Evolutionary conservation across 306 rosid genomes (phyloP).

Genomic region (Senna siamea): DNA sequence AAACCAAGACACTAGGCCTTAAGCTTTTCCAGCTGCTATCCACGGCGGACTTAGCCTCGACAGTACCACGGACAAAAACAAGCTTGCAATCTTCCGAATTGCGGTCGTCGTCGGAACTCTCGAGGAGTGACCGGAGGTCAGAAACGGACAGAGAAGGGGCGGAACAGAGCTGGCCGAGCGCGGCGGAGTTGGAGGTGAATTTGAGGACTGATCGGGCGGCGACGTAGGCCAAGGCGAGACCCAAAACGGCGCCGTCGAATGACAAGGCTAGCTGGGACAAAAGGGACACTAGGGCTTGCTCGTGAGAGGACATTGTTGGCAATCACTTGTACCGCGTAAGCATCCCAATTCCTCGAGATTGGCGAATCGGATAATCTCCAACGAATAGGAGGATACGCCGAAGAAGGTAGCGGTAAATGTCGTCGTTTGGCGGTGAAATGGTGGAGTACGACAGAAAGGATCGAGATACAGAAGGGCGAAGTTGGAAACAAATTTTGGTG

Average conservation of each 20-base stretch:
- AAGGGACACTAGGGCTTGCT: constrained; percentile 72
- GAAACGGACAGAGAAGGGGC: constrained; percentile 71
- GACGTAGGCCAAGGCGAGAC: constrained; percentile 67
- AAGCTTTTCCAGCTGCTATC: constrained; percentile 61
- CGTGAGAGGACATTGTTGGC: constrained; percentile 68
- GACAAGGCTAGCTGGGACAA: constrained; percentile 69
- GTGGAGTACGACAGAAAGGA: not conserved
- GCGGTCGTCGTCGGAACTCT: constrained; percentile 27
- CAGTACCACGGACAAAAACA: constrained; percentile 75
- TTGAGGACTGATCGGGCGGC: constrained; percentile 66
- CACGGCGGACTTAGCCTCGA: constrained; percentile 66
- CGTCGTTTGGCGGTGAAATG: not conserved
- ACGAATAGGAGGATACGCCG: not conserved
- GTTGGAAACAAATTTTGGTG: not conserved
- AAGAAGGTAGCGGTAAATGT: not conserved
- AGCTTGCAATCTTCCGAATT: constrained; percentile 38
- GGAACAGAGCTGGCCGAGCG: constrained; percentile 58
- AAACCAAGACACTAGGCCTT: constrained; percentile 53
- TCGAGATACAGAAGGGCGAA: too few species aligned
- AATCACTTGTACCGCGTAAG: not conserved
- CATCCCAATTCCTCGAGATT: not conserved
- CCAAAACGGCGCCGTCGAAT: constrained; percentile 85
- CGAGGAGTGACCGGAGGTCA: constrained; percentile 77
- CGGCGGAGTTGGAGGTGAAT: constrained; percentile 51
- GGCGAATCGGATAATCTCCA: not conserved